Evolutionary conservation across 2,329 filamentous ascomycete species (phyloP), one percentile per base, ranked within the genome.

Genomic region (Alternaria sp.): DNA sequence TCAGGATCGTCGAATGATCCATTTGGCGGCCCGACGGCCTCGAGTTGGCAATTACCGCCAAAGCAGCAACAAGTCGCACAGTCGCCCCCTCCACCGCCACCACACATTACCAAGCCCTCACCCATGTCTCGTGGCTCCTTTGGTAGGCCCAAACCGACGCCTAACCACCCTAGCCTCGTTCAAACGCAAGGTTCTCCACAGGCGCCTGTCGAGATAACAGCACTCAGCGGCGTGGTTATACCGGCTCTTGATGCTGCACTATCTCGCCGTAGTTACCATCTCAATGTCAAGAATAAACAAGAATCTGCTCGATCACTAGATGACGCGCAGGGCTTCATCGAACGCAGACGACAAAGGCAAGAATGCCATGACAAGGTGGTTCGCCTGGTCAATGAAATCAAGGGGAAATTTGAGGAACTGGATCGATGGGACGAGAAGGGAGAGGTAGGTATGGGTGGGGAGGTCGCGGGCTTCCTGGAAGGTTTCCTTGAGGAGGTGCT

Each of bases 401-500:
- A 90, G 2, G 88, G 91, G 61, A 85, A 94, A 24, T 96, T 96
- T 79, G 90, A 90, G 73, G 93, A 97, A 76, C 93, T 99, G 72
- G 94, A 99, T 78, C 87, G 91, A 64, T 91, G 89, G 79, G 95
- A 99, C 79, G 91, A 90, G 76, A 87, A 89, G 43, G 91, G 93
- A 68, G 92, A 93, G 6, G 93, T 98, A 11, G 93, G 93, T 1
- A 97, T 98, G 94, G 94, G 93, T 0, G 89, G 92, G 44, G 94
- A 94, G 26, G 93, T 97, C 2, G 89, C 89, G 44, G 92, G 91
- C 1, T 96, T 98, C 69, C 80, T 98, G 7, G 95, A 99, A 78
- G 94, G 94, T 0, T 87, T 98, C 64, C 81, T 99, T 34, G 95
- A 99, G 78, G 95, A 99, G 82, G 90, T 99, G 24, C 82, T 99